Evolutionary conservation across 2,329 filamentous ascomycete species (phyloP).

Genomic region (Davidsoniella virescens): DNA sequence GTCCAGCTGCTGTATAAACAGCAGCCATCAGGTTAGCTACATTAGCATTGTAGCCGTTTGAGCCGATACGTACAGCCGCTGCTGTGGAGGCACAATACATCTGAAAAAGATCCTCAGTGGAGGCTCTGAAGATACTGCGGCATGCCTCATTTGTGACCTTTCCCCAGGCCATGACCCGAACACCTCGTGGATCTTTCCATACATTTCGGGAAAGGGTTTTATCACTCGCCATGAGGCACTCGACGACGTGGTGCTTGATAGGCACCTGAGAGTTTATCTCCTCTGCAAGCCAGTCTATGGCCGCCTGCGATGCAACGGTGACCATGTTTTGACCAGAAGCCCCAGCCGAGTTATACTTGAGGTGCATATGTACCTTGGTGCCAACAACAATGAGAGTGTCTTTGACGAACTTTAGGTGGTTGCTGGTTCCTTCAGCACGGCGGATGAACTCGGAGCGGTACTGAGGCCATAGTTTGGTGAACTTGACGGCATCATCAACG

Average conservation of each 20-base stretch:
- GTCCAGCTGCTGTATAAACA: conserved; percentile 2
- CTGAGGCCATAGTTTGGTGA: conserved; percentile 3
- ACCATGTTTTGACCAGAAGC: conserved; percentile 8
- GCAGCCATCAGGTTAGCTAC: conserved; percentile 1
- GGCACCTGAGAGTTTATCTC: not conserved
- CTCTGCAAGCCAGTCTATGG: not conserved
- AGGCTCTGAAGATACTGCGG: not conserved
- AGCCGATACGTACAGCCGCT: not conserved
- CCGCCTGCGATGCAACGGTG: not conserved
- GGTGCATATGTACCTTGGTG: not conserved
- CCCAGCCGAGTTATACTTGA: not conserved
- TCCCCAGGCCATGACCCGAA: conserved; percentile 6
- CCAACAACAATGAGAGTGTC: not conserved
- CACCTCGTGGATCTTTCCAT: not conserved
- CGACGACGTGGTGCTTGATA: not conserved
- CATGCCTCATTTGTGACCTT: conserved; percentile 1
- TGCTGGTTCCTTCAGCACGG: not conserved
- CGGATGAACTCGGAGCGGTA: not conserved
- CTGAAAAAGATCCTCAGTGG: not conserved
- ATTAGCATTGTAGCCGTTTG: not conserved
- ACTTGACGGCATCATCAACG: not conserved
- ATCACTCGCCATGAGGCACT: not conserved
- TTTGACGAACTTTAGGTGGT: not conserved
- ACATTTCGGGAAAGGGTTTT: not conserved
- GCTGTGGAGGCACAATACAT: too few species aligned